Base-by-base conservation (phyloP, 805 yeast genomes). In the Saccharomyces eubayanus region DNA sequence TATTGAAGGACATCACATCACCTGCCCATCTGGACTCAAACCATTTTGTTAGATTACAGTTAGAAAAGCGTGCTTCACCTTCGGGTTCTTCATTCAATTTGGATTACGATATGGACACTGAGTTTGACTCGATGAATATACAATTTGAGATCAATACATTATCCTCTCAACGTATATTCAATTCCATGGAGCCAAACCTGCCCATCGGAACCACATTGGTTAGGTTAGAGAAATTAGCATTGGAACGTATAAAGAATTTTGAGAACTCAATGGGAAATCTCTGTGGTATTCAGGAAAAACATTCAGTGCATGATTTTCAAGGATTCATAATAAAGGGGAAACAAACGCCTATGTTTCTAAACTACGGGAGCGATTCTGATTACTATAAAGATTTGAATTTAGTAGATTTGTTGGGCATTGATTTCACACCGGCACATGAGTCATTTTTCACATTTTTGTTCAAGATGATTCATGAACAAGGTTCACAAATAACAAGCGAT, bases 391-490 rank as follows among this genome's bases (percentile, higher is more conserved):
- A 62, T 21, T 28, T 56, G 31, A 56, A 69, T 2, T 46, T 74
- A 1, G 51, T 60, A 2, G 65, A 71, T 9, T 45, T 69, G 0
- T 46, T 74, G n/a, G 60, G 66, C 1, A 53, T 71, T n/a, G 76
- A 72, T 57, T 65, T 68, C 28, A 64, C 70, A 0, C 77, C 77
- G 2, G 55, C 59, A 5, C 64, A 64, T 10, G 57, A 55, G 2
- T 48, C 67, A 27, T 62, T 60, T 47, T 61, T 73, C 51, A 65
- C 68, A 12, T 60, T 68, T 1, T 60, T 65, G 60, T 63, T 67
- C 52, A 57, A 57, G 43, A 57, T 69, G 12, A 63, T 58, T 31
- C 68, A 68, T 49, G 48, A 49, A 4, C 62, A 59, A 47, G 28
- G 14, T 9, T n/a, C 49, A 6, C 49, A 47, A 6, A 40, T 29